Percentiles rank a stretch among this genome's conserved stretches.
These are phyloP conservation scores for Leishmania mexicana DNA, from an alignment of 208 protist genomes.

Conservation along the genomic window DNA sequence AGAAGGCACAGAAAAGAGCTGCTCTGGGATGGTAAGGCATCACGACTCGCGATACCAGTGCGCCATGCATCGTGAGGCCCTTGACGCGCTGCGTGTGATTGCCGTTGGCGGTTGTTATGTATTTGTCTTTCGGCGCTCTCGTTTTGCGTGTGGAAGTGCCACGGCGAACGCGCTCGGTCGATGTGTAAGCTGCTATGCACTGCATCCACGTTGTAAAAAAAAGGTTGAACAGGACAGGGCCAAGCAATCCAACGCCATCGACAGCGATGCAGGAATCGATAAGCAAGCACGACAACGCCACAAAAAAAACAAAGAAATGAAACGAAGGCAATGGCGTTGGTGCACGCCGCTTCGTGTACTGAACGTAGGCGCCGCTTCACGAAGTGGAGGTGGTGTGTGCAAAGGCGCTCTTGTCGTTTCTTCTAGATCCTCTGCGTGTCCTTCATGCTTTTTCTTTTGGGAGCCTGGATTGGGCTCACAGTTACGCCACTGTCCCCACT, in stretches of 20 bases:
- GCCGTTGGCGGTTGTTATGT: not conserved
- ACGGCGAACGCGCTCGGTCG: not conserved
- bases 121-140: not conserved
- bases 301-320: not conserved
- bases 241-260: not conserved
- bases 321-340: not conserved
- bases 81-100: not conserved
- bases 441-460: not conserved
- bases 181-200: not conserved
- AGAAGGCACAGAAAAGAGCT: slow-evolving; percentile 1
- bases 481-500: not conserved
- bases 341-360: not conserved
- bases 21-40: not conserved
- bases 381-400: not conserved
- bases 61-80: not conserved
- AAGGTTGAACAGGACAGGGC: too few species aligned
- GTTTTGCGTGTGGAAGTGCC: not conserved
- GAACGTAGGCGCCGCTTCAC: not conserved
- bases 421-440: not conserved
- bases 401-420: not conserved
- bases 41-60: not conserved
- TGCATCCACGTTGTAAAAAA: not conserved
- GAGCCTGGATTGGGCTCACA: too few species aligned
- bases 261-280: not conserved
- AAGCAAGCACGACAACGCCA: not conserved